Evolutionary conservation across 441 rosid species (phyloP).

Genomic region (Aleurites moluccanus): DNA sequence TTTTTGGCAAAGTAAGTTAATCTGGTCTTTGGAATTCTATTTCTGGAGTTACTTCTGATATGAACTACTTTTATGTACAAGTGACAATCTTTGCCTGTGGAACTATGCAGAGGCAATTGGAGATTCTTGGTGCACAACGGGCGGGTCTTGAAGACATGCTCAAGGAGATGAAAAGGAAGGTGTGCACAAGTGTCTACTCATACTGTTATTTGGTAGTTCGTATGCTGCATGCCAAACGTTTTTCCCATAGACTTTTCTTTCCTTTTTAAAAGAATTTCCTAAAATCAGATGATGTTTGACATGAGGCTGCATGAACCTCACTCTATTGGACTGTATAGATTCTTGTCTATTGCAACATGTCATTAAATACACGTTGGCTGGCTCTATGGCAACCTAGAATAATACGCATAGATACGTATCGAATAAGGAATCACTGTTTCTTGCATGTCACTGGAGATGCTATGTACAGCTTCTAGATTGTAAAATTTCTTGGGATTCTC

Average conservation of each 20-base stretch:
- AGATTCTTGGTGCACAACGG: constrained; percentile 92
- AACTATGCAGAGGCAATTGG: constrained; percentile 82
- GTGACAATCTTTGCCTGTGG: constrained; percentile 22
- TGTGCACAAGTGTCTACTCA: constrained; percentile 24
- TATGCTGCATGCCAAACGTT: constrained; percentile 1
- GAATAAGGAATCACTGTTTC: background rate
- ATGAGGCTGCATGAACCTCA: background rate
- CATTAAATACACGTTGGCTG: background rate
- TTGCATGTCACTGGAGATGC: background rate
- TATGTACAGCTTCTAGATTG: background rate
- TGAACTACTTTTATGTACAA: background rate
- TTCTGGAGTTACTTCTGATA: constrained; percentile 10
- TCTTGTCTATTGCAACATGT: background rate
- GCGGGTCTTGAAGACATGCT: constrained; percentile 99
- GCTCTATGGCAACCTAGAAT: background rate
- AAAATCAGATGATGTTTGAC: background rate
- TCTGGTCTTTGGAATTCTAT: background rate
- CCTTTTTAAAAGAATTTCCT: background rate
- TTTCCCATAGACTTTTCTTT: background rate
- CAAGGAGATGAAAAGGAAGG: constrained; percentile 98
- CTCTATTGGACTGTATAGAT: background rate
- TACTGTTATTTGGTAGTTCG: constrained; percentile 8
- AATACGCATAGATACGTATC: background rate
- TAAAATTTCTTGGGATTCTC: background rate
- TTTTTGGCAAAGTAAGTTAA: background rate